Evolutionary conservation across 805 yeast genomes (phyloP).

Genomic region (Saccharomycopsis sp.): DNA sequence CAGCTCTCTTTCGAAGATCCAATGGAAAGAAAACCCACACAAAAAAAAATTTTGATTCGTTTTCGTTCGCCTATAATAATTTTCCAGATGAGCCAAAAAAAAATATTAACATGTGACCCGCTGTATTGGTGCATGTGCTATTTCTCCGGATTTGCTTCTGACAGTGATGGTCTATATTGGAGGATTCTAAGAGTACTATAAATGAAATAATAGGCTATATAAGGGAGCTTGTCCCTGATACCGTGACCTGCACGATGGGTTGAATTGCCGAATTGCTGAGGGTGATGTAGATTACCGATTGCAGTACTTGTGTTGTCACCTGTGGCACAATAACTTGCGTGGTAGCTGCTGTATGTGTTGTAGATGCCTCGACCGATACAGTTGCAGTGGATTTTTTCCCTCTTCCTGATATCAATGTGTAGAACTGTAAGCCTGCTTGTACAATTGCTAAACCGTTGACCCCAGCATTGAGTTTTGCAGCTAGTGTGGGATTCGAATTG

Average conservation of each 20-base stretch:
- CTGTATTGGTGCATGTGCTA: neutral
- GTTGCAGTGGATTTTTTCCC: neutral
- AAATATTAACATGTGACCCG: neutral
- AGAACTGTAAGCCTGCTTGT: neutral
- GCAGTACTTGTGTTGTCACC: neutral
- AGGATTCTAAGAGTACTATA: too few species aligned
- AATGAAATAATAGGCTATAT: too few species aligned
- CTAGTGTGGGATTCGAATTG: neutral
- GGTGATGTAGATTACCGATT: neutral
- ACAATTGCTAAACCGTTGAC: neutral
- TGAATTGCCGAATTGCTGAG: neutral
- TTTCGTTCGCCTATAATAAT: neutral
- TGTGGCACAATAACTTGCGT: neutral
- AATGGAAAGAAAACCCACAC: neutral
- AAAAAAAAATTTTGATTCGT: neutral
- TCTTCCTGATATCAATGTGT: neutral
- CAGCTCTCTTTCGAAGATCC: too few species aligned
- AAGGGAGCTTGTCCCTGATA: neutral
- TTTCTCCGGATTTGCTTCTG: too few species aligned
- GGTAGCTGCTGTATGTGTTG: neutral
- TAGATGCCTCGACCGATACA: neutral
- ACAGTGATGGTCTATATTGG: too few species aligned
- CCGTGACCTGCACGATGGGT: neutral
- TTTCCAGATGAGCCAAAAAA: neutral
- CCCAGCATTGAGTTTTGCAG: neutral